A percentile compares a stretch with the other conserved stretches of the same genome.
phyloP scores from a whole-genome alignment of 164 flowering plant genomes.

The Vitis rupestris region DNA sequence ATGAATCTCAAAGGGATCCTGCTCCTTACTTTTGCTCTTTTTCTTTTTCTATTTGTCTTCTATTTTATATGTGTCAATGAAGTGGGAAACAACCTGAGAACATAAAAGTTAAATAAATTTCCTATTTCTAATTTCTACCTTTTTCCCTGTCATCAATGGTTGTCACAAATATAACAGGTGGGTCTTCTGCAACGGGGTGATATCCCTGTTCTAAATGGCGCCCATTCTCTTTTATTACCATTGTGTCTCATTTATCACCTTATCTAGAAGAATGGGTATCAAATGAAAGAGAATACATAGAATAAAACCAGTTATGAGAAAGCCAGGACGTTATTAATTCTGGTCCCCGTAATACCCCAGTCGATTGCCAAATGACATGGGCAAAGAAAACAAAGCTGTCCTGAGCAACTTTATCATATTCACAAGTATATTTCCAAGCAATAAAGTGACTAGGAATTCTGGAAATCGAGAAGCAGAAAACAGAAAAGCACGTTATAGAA shows the following conservation, averaged over 20 bases:
- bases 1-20: constrained; percentile 30
- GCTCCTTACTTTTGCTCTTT: constrained; percentile 13
- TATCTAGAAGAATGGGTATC: no score
- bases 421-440: no score
- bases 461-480: no score
- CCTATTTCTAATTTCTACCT: constrained; percentile 9
- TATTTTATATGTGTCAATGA: constrained; percentile 41
- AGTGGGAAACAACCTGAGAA: constrained; percentile 59
- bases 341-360: neutral
- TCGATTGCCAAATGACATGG: neutral
- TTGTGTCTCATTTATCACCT: no score
- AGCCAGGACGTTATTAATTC: no score
- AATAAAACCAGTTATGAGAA: no score
- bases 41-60: constrained; percentile 5
- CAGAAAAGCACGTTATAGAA: no score
- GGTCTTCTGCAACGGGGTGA: constrained; percentile 10
- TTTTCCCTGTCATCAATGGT: constrained; percentile 21
- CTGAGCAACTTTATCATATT: neutral
- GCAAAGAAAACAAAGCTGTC: neutral
- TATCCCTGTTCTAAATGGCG: neutral
- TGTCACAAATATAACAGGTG: constrained; percentile 12
- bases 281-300: no score
- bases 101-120: constrained; percentile 22
- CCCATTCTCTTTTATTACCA: neutral
- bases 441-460: no score